Evolutionary conservation across 2,329 filamentous ascomycete genomes (phyloP).

Genomic region (Cercospora citrullina): DNA sequence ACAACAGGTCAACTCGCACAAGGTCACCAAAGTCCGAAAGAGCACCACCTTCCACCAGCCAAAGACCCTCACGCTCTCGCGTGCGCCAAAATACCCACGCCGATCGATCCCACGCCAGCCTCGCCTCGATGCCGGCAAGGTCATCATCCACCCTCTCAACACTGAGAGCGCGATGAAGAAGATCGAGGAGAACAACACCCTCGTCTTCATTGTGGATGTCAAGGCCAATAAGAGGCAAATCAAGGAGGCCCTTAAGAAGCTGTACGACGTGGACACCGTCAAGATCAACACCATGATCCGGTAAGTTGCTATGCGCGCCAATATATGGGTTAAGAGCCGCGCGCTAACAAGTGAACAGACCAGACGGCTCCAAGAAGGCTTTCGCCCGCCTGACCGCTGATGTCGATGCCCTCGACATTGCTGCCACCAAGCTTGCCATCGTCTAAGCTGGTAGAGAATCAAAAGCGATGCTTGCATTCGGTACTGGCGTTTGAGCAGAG

Average conservation of each 20-base stretch:
- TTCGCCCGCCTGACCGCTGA: slow-evolving; percentile 93
- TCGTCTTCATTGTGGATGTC: slow-evolving; percentile 52
- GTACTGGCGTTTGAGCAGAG: slow-evolving; percentile 27
- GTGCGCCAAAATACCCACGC: slow-evolving; percentile 92
- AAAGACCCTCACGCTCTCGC: slow-evolving; percentile 91
- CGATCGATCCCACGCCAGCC: slow-evolving; percentile 88
- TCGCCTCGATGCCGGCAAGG: slow-evolving; percentile 95
- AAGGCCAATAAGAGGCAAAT: slow-evolving; percentile 99
- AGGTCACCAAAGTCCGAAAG: slow-evolving; percentile 88
- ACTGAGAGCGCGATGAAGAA: slow-evolving; percentile 99
- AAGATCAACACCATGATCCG: slow-evolving; percentile 99
- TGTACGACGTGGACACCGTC: slow-evolving; percentile 96
- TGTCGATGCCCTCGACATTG: slow-evolving; percentile 98
- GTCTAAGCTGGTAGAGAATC: slow-evolving; percentile 63
- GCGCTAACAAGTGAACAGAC: slow-evolving; percentile 54
- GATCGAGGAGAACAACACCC: slow-evolving; percentile 99
- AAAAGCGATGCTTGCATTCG: slow-evolving; percentile 39
- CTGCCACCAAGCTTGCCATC: slow-evolving; percentile 96
- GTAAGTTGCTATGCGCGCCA: slow-evolving; percentile 49
- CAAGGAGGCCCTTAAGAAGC: slow-evolving; percentile 96
- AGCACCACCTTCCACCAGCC: slow-evolving; percentile 96
- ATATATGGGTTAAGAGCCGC: neutral
- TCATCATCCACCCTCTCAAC: slow-evolving; percentile 97
- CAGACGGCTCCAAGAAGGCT: slow-evolving; percentile 98
- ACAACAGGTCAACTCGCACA: slow-evolving; percentile 69